Evolutionary conservation across 345 rosid species (phyloP), one percentile per base, ranked within the genome.

Genomic region (Salix viminalis): DNA sequence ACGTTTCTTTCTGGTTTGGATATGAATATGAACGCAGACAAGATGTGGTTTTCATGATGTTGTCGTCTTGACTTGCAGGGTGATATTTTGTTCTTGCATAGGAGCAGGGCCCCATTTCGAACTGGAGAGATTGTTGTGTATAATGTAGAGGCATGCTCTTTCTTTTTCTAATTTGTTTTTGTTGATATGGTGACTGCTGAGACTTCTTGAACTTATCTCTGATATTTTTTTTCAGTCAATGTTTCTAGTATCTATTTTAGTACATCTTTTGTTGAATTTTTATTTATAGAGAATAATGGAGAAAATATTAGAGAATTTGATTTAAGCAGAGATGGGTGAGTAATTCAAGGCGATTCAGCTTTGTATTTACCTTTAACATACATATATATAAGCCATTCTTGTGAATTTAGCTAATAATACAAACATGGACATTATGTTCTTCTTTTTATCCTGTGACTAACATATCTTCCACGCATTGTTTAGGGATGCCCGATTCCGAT

Each of bases 71-170:
- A 71, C 32, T 66, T 76, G 67, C 87, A 92, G 94, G 97, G 97
- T 5, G 97, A 90, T 79, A 85, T 90, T 79, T 67, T 92, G 87
- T 90, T 92, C 79, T 83, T 88, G 77, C 87, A 80, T 34, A 89
- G 86, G 92, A 86, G 83, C 62, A 87, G 88, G 67, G 92, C 88
- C 41, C 94, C 97, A 3, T 83, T 92, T 84, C 89, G 94, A 70
- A 84, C 89, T 0, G 92, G 96, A 30, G 92, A 91, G 72, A 89
- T 91, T 42, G 88, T 90, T 24, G 97, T 89, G 32, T 89, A 87
- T 56, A 92, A 88, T 65, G 75, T 90, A 56, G 87, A 90, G 71
- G 94, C 88, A 86, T 65, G 86, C 46, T 44, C 39, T 12, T 18
- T 30, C 3, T 46, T 62, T 16, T 41, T 5, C 32, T 41, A 21